Evolutionary conservation across 2,329 filamentous ascomycete genomes (phyloP), one percentile per base, ranked within the genome.

Genomic region (Sclerotinia trifoliorum): DNA sequence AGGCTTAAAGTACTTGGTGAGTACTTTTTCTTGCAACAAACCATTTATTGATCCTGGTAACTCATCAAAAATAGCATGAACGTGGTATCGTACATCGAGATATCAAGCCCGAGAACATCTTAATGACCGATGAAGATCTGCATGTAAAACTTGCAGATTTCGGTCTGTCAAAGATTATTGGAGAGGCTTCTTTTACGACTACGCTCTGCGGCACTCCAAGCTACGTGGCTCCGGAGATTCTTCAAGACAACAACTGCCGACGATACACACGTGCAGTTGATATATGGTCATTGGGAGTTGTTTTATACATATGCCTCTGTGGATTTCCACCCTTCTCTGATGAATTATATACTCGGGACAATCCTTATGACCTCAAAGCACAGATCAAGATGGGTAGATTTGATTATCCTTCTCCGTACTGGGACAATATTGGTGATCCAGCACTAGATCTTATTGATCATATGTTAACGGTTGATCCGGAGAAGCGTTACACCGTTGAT

Each of bases 311-410:
- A 74, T 97, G 93, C 77, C 85, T 98, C 6, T 98, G 95, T 77
- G 95, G 95, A 48, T 98, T 98, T 76, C 95, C 94, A 5, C 95
- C 95, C 0, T 99, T 99, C 80, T 96, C 93, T 0, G 95, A 99
- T 75, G 95, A 99, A 80, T 87, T 98, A 0, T 92, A 89, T 80
- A 89, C 88, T 0, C 80, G 80, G 48, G 89, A 96, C 56, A 95
- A 94, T 73, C 95, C 95, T 2, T 97, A 92, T 77, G 92, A 86
- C 0, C 83, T 98, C 56, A 91, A 90, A 1, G 90, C 97, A 74
- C 94, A 98, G 80, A 98, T 96, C 80, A 94, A 91, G 78, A 86
- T 87, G 78, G 95, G 92, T 21, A 86, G 88, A 26, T 99, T 97
- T 77, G 92, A 97, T 79, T 99, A 97, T 76, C 94, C 95, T 0